A percentile compares a stretch with the other conserved stretches of the same genome.
Evolutionary conservation across 192 early-diverging fungal genomes (phyloP).

Genomic region (Coemansia erecta): DNA sequence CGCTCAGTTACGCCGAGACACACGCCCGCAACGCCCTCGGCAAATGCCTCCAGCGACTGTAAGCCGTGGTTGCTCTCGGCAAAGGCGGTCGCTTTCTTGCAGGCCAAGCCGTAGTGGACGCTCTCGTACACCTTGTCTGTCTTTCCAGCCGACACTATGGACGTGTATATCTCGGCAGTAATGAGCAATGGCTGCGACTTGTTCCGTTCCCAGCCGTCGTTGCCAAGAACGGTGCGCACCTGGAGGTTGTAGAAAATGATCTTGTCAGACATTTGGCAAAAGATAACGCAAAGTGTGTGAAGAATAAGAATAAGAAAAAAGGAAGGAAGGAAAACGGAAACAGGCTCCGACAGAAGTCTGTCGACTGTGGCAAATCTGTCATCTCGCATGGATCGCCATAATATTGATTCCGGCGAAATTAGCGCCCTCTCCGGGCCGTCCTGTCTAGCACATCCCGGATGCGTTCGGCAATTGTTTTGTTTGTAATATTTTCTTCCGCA

Average conservation of each 20-base stretch:
- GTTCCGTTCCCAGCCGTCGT: conserved; percentile 91
- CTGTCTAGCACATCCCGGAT: too few relatives aligned
- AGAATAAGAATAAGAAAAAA: background rate
- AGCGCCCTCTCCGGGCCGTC: too few relatives aligned
- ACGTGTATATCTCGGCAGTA: conserved; percentile 69
- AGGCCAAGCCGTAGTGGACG: conserved; percentile 80
- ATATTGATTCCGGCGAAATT: too few relatives aligned
- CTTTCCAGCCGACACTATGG: conserved; percentile 71
- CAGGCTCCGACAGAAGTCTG: background rate
- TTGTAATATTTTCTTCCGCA: too few relatives aligned
- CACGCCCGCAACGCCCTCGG: conserved; percentile 62
- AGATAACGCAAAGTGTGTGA: background rate
- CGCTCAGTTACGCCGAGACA: conserved; percentile 61
- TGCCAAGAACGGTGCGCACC: conserved; percentile 81
- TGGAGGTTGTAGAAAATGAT: conserved; percentile 73
- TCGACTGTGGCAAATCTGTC: background rate
- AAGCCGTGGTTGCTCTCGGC: conserved; percentile 68
- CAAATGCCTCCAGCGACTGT: conserved; percentile 70
- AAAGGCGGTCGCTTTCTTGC: conserved; percentile 72
- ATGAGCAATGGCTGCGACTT: conserved; percentile 85
- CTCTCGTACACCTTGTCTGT: conserved; percentile 77
- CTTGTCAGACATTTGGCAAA: conserved; percentile 56
- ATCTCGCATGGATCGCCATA: too few relatives aligned
- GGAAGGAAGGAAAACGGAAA: background rate
- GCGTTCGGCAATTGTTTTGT: too few relatives aligned